These are phyloP conservation scores for Globisporangium cylindrosporum DNA, from an alignment of 352 stramenopile species.

Conservation along the genomic window DNA sequence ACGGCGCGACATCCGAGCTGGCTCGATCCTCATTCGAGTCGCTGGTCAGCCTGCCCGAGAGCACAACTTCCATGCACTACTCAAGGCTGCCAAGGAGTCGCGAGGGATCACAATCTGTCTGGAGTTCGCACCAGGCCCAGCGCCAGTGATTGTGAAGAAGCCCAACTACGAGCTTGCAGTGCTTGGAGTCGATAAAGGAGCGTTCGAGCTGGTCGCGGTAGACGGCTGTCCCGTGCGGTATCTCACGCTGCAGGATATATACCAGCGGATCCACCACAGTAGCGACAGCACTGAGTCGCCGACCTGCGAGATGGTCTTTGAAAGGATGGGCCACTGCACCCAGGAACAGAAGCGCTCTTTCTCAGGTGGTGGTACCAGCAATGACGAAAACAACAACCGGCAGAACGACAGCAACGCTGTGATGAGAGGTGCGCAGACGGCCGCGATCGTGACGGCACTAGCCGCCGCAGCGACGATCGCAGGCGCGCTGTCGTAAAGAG, in stretches of 20 bases:
- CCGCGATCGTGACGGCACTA: slow-evolving; percentile 3
- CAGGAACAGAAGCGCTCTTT: background rate
- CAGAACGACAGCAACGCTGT: background rate
- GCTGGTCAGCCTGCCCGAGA: slow-evolving; percentile 2
- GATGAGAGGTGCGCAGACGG: background rate
- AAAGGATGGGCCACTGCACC: background rate
- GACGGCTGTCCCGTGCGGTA: slow-evolving; percentile 9
- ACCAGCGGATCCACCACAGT: slow-evolving; percentile 5
- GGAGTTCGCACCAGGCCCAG: slow-evolving; percentile 5
- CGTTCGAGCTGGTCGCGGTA: slow-evolving; percentile 14
- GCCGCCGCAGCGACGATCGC: slow-evolving; percentile 8
- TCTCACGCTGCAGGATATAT: slow-evolving; percentile 8
- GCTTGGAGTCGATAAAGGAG: slow-evolving; percentile 2
- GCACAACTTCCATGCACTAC: slow-evolving; percentile 7
- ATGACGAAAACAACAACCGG: background rate
- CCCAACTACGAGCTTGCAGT: slow-evolving; percentile 13
- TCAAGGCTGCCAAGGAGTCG: slow-evolving; percentile 2
- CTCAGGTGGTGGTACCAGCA: background rate
- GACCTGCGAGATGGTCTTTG: slow-evolving; percentile 13
- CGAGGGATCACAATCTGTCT: slow-evolving; percentile 9
- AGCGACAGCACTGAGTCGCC: background rate
- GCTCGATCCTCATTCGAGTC: background rate
- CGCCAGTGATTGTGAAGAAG: slow-evolving; percentile 10
- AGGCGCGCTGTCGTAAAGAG: background rate
- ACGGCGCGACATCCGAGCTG: slow-evolving; percentile 2